Conservation (phyloP, 345 rosid species). For the Lenwebbia sp. region DNA sequence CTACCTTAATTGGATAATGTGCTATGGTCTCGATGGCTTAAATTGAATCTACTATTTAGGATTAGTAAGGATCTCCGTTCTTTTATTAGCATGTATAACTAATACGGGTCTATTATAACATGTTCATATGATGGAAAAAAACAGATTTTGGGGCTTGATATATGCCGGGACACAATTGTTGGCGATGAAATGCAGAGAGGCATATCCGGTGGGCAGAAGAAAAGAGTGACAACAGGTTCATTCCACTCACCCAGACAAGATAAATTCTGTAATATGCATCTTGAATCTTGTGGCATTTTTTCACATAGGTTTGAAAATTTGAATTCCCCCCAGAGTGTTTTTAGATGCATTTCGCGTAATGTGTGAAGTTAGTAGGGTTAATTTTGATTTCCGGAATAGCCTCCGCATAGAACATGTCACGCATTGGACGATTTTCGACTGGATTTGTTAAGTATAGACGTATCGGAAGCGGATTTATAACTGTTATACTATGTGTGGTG, state of each 20-base stretch:
- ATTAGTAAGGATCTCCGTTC: background rate
- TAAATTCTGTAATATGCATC: background rate
- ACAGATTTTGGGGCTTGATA: conserved; percentile 81
- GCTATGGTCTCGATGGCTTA: background rate
- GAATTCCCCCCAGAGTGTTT: background rate
- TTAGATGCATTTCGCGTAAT: background rate
- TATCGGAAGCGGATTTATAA: background rate
- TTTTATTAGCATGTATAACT: background rate
- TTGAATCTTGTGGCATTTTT: background rate
- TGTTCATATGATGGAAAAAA: background rate
- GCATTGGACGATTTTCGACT: background rate
- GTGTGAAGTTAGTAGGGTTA: background rate
- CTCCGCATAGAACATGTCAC: background rate
- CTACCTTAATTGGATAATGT: background rate
- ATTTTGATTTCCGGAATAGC: background rate
- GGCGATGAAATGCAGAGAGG: conserved; percentile 83
- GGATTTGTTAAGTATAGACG: background rate
- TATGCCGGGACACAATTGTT: conserved; percentile 72
- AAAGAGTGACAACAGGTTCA: conserved; percentile 82
- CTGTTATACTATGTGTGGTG: background rate
- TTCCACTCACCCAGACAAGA: background rate
- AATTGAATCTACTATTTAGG: background rate
- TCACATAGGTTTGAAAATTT: background rate
- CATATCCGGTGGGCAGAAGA: conserved; percentile 86
- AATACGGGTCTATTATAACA: background rate